Percentiles rank a stretch among this genome's conserved stretches.
phyloP scores from a whole-genome alignment of 2,329 filamentous ascomycete genomes.

The Alternaria brassicae region DNA sequence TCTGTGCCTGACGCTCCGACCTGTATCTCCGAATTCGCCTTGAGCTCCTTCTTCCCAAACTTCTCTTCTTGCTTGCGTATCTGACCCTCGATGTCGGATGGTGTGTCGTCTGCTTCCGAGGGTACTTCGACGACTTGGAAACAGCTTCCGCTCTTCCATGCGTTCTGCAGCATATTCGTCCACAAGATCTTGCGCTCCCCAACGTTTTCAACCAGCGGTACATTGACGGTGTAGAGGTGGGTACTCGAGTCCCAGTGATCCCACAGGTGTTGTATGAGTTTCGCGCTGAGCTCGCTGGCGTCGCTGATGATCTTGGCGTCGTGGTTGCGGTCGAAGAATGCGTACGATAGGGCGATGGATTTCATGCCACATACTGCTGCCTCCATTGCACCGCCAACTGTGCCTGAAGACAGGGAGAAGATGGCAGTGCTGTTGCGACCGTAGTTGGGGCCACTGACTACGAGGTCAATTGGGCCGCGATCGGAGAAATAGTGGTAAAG shows the following conservation, averaged over 20 bases:
- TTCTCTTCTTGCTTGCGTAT: constrained; percentile 70
- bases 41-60: constrained; percentile 54
- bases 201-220: constrained; percentile 81
- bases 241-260: constrained; percentile 74
- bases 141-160: constrained; percentile 83
- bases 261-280: constrained; percentile 79
- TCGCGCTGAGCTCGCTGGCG: constrained; percentile 75
- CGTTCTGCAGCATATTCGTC: constrained; percentile 88
- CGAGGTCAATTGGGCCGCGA: constrained; percentile 56
- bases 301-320: constrained; percentile 80
- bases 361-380: constrained; percentile 56
- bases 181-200: constrained; percentile 76
- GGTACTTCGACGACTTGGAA: constrained; percentile 80
- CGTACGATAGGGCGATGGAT: constrained; percentile 85
- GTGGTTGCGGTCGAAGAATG: constrained; percentile 86
- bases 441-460: constrained; percentile 60
- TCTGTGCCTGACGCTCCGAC: constrained; percentile 31
- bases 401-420: constrained; percentile 58
- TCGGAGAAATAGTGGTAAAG: constrained; percentile 56
- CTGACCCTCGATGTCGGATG: constrained; percentile 73
- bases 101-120: constrained; percentile 64
- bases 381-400: constrained; percentile 59
- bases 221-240: constrained; percentile 90
- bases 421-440: constrained; percentile 60
- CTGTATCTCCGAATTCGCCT: constrained; percentile 22